phyloP scores from a whole-genome alignment of 1,139 yeast genomes.

The Yamadazyma taylorii region DNA sequence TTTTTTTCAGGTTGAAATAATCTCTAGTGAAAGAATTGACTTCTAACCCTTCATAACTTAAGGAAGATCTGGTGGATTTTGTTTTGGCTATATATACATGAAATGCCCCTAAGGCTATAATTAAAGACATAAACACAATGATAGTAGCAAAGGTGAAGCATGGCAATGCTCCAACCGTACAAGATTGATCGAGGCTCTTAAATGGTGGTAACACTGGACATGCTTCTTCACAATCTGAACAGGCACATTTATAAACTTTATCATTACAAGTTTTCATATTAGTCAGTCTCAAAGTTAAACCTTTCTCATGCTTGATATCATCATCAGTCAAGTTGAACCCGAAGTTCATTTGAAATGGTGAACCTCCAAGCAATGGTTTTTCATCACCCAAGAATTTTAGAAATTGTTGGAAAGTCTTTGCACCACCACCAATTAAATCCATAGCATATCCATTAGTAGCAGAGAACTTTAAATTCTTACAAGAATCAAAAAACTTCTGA shows the following conservation, averaged over 20 bases:
- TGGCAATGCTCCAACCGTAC: slow-evolving; percentile 64
- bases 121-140: slow-evolving; percentile 44
- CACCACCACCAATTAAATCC: slow-evolving; percentile 98
- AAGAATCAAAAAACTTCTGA: slow-evolving; percentile 68
- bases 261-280: slow-evolving; percentile 60
- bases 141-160: slow-evolving; percentile 71
- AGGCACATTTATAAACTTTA: slow-evolving; percentile 73
- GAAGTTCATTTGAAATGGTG: slow-evolving; percentile 91
- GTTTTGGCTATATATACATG: slow-evolving; percentile 32
- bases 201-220: slow-evolving; percentile 69
- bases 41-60: slow-evolving; percentile 20
- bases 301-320: slow-evolving; percentile 19
- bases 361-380: slow-evolving; percentile 89
- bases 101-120: slow-evolving; percentile 38
- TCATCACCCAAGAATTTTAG: slow-evolving; percentile 91
- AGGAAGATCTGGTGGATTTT: slow-evolving; percentile 9
- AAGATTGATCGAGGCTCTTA: slow-evolving; percentile 31
- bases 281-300: slow-evolving; percentile 27
- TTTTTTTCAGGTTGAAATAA: slow-evolving; percentile 15
- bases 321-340: slow-evolving; percentile 39
- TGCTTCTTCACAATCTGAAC: slow-evolving; percentile 81
- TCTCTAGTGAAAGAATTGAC: slow-evolving; percentile 18
- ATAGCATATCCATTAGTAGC: slow-evolving; percentile 96
- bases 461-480: slow-evolving; percentile 85
- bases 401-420: slow-evolving; percentile 67